Percentiles rank a stretch among this genome's conserved stretches.
Conservation (phyloP, 352 stramenopile genomes). For the Pythium sp. region DNA sequence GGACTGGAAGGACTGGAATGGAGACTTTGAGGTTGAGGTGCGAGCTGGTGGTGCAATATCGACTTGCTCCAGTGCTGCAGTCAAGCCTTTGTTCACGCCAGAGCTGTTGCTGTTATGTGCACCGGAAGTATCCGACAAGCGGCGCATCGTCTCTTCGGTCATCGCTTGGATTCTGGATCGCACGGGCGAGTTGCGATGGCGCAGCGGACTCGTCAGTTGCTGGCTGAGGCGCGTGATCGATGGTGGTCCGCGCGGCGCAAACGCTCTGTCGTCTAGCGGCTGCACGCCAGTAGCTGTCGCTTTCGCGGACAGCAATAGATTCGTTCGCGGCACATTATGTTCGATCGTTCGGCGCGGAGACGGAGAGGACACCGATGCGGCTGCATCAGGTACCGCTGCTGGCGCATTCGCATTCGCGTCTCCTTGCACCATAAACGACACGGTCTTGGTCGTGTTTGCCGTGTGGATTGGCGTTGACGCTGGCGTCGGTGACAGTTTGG, state of each 20-base stretch:
- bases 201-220: conserved; percentile 22
- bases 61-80: conserved; percentile 41
- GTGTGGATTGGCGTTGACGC: neutral
- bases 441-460: neutral
- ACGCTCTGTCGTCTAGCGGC: conserved; percentile 17
- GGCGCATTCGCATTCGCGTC: neutral
- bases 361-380: conserved; percentile 6
- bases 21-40: conserved; percentile 51
- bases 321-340: neutral
- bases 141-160: conserved; percentile 21
- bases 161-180: conserved; percentile 19
- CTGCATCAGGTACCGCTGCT: neutral
- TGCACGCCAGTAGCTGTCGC: conserved; percentile 14
- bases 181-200: conserved; percentile 21
- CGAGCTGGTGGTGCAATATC: conserved; percentile 31
- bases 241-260: conserved; percentile 15
- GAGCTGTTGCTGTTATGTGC: neutral
- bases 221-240: conserved; percentile 19
- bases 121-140: conserved; percentile 7
- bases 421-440: conserved; percentile 3
- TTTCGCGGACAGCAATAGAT: conserved; percentile 14
- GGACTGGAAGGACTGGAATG: conserved; percentile 79
- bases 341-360: conserved; percentile 11
- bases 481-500: conserved; percentile 12
- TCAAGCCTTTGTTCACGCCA: conserved; percentile 9